Base-by-base conservation (phyloP, 176 grass and related monocot species). In the Elymus sibiricus region DNA sequence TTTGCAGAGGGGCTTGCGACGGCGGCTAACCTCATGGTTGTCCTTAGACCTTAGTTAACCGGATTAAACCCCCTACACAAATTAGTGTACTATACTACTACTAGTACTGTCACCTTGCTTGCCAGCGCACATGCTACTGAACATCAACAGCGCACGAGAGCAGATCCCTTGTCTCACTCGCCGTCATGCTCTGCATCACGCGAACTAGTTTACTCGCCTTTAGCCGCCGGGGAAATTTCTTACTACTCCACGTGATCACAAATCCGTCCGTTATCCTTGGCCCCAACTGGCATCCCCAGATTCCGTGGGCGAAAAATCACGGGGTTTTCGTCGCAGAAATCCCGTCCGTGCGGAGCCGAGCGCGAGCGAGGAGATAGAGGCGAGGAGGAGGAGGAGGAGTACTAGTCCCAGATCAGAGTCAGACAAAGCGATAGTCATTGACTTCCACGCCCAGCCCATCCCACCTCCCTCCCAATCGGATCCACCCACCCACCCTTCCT, bases 391-490 rank as follows among this genome's bases (percentile, higher is more conserved):
- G n/a, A n/a, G n/a, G n/a, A n/a, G n/a, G n/a, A 7, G 16, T 19
- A 53, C 49, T 7, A 19, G 49, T 19, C 16, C 16, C 25, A 31
- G 72, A 75, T 75, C 24, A 70, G 72, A 75, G 26, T 68, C 46
- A n/a, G 64, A 82, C 79, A 69, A 82, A 0, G 31, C 1, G 22
- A 39, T 40, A 60, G 4, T 9, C 83, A 86, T 82, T 82, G 88
- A 89, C 70, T 86, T 82, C 63, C n/a, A 47, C 83, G 83, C 88
- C 69, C 63, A 6, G 5, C 70, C 12, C 8, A 24, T 44, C 15
- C 31, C 0, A n/a, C n/a, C 76, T 27, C 61, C 79, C 68, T 61
- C 40, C 88, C 39, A 82, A 82, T 86, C 79, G 72, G 79, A 90
- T 90, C 88, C 49, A 15, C 39, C 47, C 82, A 9, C 70, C 5